phyloP scores from a whole-genome alignment of 148 eudicot genomes.

The Talinum fruticosum region DNA sequence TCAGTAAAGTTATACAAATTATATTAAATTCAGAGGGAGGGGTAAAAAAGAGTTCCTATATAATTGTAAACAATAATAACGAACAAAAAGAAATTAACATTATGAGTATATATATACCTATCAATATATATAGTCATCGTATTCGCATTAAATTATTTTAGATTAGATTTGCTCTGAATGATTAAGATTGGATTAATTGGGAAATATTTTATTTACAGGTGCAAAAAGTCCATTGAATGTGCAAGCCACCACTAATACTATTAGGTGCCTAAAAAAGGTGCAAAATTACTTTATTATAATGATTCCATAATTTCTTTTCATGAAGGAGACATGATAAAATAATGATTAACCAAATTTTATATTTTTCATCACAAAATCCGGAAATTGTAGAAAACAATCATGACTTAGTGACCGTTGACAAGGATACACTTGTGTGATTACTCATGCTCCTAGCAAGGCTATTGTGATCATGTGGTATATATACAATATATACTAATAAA shows the following conservation, averaged over 20 bases:
- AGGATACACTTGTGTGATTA: background rate
- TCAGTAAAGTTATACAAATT: no score
- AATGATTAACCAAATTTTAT: constrained; percentile 15
- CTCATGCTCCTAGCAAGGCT: background rate
- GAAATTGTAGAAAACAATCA: constrained; percentile 1
- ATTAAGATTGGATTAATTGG: background rate
- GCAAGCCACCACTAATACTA: constrained; percentile 21
- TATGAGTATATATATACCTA: no score
- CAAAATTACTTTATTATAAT: background rate
- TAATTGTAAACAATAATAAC: no score
- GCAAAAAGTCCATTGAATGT: constrained; percentile 1
- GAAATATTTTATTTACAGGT: background rate
- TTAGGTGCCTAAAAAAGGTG: background rate
- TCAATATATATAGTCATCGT: no score
- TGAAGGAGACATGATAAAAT: constrained; percentile 21
- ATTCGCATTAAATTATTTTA: no score
- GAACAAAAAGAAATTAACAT: no score
- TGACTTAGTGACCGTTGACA: constrained; percentile 9
- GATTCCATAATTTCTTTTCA: constrained; percentile 17
- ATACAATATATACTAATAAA: no score
- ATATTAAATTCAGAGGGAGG: no score
- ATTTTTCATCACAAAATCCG: background rate
- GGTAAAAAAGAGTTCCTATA: no score
- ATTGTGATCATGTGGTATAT: no score
- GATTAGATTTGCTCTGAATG: background rate